These are phyloP conservation scores for Hemerocallis citrina DNA, from an alignment of 106 monocot genomes.

Conservation along the genomic window DNA sequence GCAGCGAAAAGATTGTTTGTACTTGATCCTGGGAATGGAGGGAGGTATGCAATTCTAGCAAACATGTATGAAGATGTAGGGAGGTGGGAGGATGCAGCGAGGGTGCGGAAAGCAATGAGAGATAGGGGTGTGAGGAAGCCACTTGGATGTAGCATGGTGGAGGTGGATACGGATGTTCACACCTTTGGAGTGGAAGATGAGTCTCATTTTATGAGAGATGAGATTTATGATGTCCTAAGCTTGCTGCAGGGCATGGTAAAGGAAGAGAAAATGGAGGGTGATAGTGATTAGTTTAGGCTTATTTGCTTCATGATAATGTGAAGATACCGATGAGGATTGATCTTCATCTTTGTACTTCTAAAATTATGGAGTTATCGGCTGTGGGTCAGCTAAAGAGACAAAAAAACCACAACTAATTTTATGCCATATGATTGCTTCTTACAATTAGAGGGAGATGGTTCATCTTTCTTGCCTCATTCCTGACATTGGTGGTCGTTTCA, in stretches of 20 bases:
- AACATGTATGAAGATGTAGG: conserved; percentile 30
- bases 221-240: conserved; percentile 23
- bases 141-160: conserved; percentile 33
- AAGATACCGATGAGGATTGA: too few species aligned
- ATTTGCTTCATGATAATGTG: too few species aligned
- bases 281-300: too few species aligned
- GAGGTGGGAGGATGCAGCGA: conserved; percentile 26
- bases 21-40: conserved; percentile 36
- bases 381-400: too few species aligned
- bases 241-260: conserved; percentile 15
- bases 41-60: conserved; percentile 18
- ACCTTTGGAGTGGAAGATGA: conserved; percentile 41
- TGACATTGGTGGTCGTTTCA: too few species aligned
- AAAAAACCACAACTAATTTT: too few species aligned
- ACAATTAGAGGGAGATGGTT: too few species aligned
- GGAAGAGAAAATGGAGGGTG: conserved; percentile 7
- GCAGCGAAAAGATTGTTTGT: conserved; percentile 20
- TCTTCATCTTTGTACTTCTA: too few species aligned
- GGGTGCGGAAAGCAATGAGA: conserved; percentile 34
- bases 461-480: too few species aligned
- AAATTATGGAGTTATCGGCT: too few species aligned
- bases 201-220: conserved; percentile 21
- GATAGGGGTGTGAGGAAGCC: conserved; percentile 35
- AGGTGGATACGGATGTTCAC: conserved; percentile 24
- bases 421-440: too few species aligned